These are phyloP conservation scores for Boletus rubroflammeus DNA, from an alignment of 768 basidiomycete genomes.

Conservation along the genomic window DNA sequence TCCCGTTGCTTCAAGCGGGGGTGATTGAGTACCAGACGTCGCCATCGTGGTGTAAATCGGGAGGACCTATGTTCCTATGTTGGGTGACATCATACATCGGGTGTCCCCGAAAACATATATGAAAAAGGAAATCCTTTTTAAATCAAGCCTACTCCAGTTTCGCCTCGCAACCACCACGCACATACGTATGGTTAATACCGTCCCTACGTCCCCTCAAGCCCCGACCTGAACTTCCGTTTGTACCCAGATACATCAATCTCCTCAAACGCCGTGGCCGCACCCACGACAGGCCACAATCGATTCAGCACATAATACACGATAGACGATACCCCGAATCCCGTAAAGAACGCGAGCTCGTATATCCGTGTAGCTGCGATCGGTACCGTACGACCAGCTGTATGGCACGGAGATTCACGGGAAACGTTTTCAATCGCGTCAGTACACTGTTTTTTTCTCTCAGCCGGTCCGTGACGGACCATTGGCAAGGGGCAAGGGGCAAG, in stretches of 20 bases:
- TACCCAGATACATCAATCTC: slow-evolving; percentile 53
- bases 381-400: slow-evolving; percentile 52
- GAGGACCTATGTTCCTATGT: not conserved
- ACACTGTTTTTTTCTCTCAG: not conserved
- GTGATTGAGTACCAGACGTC: slow-evolving; percentile 52
- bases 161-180: not conserved
- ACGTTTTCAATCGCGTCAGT: not conserved
- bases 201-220: not conserved
- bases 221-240: not conserved
- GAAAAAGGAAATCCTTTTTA: slow-evolving; percentile 9
- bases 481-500: not conserved
- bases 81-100: slow-evolving; percentile 28
- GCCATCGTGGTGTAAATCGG: slow-evolving; percentile 9
- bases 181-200: too few relatives aligned
- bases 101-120: slow-evolving; percentile 18
- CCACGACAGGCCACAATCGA: slow-evolving; percentile 56
- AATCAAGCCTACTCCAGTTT: not conserved
- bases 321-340: slow-evolving; percentile 71
- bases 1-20: slow-evolving; percentile 48
- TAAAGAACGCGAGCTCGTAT: slow-evolving; percentile 79
- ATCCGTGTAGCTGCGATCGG: slow-evolving; percentile 68
- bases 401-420: not conserved
- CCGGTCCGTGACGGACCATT: not conserved
- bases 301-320: slow-evolving; percentile 61
- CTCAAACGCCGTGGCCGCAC: slow-evolving; percentile 44